Conservation (phyloP, 2,329 filamentous ascomycete species). For the Alternaria consortialis region DNA sequence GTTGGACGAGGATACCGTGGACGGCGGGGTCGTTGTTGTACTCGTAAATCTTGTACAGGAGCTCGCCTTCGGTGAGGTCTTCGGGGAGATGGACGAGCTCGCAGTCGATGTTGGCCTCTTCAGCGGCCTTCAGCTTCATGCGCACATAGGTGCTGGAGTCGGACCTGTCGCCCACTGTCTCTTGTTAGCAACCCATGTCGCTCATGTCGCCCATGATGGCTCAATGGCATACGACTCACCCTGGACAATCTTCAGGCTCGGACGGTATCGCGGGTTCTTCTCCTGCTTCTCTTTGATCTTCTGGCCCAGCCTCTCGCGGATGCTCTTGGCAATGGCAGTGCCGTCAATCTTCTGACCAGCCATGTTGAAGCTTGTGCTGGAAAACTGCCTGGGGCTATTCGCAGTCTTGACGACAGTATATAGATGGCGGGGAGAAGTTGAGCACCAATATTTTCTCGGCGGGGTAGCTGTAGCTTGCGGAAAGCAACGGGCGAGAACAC, state of each 20-base stretch:
- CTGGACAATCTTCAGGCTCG: slow-evolving; percentile 93
- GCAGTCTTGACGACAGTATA: slow-evolving; percentile 26
- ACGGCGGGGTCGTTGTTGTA: slow-evolving; percentile 88
- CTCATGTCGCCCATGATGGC: neutral
- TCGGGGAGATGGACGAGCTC: slow-evolving; percentile 85
- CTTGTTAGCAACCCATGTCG: slow-evolving; percentile 11
- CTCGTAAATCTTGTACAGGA: slow-evolving; percentile 80
- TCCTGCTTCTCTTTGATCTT: slow-evolving; percentile 85
- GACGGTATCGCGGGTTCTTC: slow-evolving; percentile 85
- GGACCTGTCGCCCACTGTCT: slow-evolving; percentile 83
- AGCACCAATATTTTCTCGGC: slow-evolving; percentile 38
- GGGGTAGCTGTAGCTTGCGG: slow-evolving; percentile 44
- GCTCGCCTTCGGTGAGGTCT: slow-evolving; percentile 81
- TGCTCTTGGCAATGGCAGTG: slow-evolving; percentile 90
- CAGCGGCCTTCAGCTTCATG: slow-evolving; percentile 98
- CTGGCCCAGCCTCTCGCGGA: slow-evolving; percentile 80
- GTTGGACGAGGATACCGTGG: slow-evolving; percentile 92
- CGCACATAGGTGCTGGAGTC: slow-evolving; percentile 98
- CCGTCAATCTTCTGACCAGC: slow-evolving; percentile 92
- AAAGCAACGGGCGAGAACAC: slow-evolving; percentile 39
- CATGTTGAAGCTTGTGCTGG: slow-evolving; percentile 71
- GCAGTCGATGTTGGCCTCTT: slow-evolving; percentile 93
- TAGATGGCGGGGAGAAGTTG: slow-evolving; percentile 27
- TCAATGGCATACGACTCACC: slow-evolving; percentile 61
- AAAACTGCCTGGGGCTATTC: slow-evolving; percentile 51